phyloP scores from a whole-genome alignment of 1,139 yeast genomes.

The Candida sp. region DNA sequence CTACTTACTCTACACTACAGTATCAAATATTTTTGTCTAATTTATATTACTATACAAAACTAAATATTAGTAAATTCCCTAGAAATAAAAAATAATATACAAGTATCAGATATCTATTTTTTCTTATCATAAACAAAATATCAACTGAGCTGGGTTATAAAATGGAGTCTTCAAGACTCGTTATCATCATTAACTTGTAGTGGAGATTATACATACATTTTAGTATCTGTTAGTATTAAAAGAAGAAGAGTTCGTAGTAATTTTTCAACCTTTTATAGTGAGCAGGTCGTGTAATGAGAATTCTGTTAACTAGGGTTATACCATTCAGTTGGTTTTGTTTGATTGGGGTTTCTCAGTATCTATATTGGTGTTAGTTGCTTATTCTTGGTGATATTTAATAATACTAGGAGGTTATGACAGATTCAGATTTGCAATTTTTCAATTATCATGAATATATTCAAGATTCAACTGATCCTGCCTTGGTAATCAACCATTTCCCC shows the following conservation, averaged over 20 bases:
- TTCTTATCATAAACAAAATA: constrained; percentile 49
- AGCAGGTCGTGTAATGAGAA: background rate
- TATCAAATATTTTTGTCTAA: no score
- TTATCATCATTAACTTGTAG: constrained; percentile 29
- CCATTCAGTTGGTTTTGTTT: no score
- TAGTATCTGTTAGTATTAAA: background rate
- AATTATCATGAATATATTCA: constrained; percentile 63
- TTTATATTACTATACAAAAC: background rate
- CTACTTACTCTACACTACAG: no score
- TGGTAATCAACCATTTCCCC: constrained; percentile 66
- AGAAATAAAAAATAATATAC: background rate
- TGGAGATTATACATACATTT: background rate
- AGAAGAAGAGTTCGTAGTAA: no score
- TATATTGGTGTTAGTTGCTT: no score
- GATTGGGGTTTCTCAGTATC: no score
- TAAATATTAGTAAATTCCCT: background rate
- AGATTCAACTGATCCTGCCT: constrained; percentile 20
- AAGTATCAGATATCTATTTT: constrained; percentile 30
- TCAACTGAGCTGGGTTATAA: constrained; percentile 54
- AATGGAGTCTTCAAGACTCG: constrained; percentile 43
- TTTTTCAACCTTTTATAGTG: background rate
- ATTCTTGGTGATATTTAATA: no score
- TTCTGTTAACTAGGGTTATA: background rate
- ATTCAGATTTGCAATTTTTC: constrained; percentile 37
- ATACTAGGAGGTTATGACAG: no score